A percentile compares a stretch with the other conserved stretches of the same genome.
Conservation (phyloP, 2,329 filamentous ascomycete genomes). For the Colletotrichum tanaceti region DNA sequence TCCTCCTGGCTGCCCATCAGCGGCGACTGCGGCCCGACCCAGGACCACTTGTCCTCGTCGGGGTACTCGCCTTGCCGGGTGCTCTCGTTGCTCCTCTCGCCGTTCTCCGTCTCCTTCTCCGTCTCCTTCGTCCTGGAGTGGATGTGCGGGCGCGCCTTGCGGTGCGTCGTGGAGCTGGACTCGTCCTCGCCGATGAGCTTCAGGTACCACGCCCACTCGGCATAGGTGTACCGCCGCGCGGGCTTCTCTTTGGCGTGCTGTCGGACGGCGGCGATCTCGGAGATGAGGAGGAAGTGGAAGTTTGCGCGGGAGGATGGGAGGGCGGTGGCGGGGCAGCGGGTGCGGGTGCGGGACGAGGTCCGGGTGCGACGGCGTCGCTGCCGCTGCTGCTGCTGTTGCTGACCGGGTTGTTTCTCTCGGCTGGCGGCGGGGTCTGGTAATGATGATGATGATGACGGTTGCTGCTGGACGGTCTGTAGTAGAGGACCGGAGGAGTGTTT, state of each 20-base stretch:
- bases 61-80: constrained; percentile 40
- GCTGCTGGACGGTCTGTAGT: too few species aligned
- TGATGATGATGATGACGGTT: not conserved
- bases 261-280: constrained; percentile 75
- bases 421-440: not conserved
- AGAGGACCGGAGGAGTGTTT: not conserved
- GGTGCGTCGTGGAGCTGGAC: constrained; percentile 61
- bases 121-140: constrained; percentile 41
- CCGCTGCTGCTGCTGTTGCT: not conserved
- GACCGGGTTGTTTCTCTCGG: not conserved
- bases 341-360: constrained; percentile 51
- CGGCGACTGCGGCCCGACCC: constrained; percentile 76
- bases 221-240: constrained; percentile 77
- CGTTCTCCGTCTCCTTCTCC: constrained; percentile 13
- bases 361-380: constrained; percentile 48
- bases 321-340: constrained; percentile 56
- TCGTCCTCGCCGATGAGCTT: constrained; percentile 79
- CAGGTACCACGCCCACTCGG: constrained; percentile 89
- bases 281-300: constrained; percentile 74
- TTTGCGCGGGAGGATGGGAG: constrained; percentile 49
- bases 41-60: constrained; percentile 70
- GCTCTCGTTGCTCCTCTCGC: constrained; percentile 40
- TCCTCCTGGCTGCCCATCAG: constrained; percentile 77
- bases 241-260: constrained; percentile 69
- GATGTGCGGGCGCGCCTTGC: constrained; percentile 50